These are phyloP conservation scores for Syncephalastrum racemosum DNA, from an alignment of 371 early-diverging fungal species.

Conservation along the genomic window DNA sequence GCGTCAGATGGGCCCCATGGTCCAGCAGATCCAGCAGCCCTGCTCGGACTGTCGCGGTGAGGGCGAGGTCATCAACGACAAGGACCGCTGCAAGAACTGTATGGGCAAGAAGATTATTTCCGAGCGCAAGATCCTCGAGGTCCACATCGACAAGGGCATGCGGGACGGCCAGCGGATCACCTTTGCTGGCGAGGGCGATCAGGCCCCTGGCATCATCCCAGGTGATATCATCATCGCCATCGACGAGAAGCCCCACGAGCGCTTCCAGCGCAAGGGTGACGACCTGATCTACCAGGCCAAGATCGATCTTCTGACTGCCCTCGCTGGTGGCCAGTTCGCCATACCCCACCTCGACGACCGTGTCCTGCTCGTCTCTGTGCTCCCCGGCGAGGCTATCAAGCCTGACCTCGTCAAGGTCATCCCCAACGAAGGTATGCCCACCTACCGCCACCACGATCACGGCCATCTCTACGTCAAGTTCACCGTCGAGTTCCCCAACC, in stretches of 20 bases:
- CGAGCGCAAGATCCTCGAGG: constrained; percentile 85
- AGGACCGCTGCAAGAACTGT: constrained; percentile 88
- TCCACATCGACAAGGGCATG: constrained; percentile 93
- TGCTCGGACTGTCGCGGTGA: constrained; percentile 89
- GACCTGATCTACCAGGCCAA: constrained; percentile 80
- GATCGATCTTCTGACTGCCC: constrained; percentile 90
- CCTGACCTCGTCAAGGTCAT: constrained; percentile 77
- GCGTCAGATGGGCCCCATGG: constrained; percentile 96
- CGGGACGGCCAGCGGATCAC: constrained; percentile 93
- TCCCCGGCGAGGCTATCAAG: constrained; percentile 93
- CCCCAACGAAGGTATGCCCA: constrained; percentile 92
- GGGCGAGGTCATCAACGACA: constrained; percentile 85
- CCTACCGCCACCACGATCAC: constrained; percentile 85
- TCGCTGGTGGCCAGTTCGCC: constrained; percentile 89
- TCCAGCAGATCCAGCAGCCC: constrained; percentile 95
- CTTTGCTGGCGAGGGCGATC: constrained; percentile 92
- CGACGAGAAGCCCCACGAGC: constrained; percentile 85
- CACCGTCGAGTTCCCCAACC: constrained; percentile 85
- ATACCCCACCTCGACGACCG: constrained; percentile 92
- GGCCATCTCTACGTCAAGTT: constrained; percentile 92
- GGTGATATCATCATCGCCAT: constrained; percentile 92
- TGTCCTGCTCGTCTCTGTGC: constrained; percentile 77
- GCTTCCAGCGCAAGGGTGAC: constrained; percentile 89
- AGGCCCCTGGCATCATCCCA: constrained; percentile 66
- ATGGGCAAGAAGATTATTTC: constrained; percentile 77